These are phyloP conservation scores for Lippia alba DNA, from an alignment of 305 asterid genomes.

Conservation along the genomic window DNA sequence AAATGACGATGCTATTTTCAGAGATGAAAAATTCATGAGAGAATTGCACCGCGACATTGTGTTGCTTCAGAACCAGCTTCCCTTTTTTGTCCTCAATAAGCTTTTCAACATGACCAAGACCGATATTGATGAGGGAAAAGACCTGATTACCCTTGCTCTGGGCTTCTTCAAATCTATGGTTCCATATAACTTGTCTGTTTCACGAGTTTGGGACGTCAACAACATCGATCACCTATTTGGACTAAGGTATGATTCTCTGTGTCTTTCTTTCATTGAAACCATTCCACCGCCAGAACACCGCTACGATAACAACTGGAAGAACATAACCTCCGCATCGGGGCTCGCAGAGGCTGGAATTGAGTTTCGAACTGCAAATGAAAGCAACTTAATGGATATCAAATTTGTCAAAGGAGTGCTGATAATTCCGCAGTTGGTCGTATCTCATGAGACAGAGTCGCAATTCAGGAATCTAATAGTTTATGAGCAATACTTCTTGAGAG, in stretches of 20 bases:
- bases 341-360: constrained; percentile 19
- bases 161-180: background rate
- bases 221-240: constrained; percentile 18
- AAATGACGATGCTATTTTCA: constrained; percentile 11
- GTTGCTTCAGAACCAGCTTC: constrained; percentile 30
- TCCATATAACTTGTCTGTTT: no score
- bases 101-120: constrained; percentile 27
- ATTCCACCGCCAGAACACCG: background rate
- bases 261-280: background rate
- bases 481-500: constrained; percentile 14
- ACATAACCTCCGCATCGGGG: constrained; percentile 12
- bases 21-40: background rate
- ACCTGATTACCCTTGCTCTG: constrained; percentile 4
- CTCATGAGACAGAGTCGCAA: constrained; percentile 28
- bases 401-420: background rate
- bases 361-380: background rate
- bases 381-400: constrained; percentile 12
- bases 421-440: constrained; percentile 18
- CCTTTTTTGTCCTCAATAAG: constrained; percentile 18
- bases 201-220: no score
- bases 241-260: background rate
- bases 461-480: constrained; percentile 23
- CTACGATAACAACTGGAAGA: background rate
- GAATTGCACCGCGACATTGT: constrained; percentile 26
- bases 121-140: background rate